Percentiles rank a stretch among this genome's conserved stretches.
These are phyloP conservation scores for Mucor sp. DNA, from an alignment of 371 early-diverging fungal species.

Conservation along the genomic window DNA sequence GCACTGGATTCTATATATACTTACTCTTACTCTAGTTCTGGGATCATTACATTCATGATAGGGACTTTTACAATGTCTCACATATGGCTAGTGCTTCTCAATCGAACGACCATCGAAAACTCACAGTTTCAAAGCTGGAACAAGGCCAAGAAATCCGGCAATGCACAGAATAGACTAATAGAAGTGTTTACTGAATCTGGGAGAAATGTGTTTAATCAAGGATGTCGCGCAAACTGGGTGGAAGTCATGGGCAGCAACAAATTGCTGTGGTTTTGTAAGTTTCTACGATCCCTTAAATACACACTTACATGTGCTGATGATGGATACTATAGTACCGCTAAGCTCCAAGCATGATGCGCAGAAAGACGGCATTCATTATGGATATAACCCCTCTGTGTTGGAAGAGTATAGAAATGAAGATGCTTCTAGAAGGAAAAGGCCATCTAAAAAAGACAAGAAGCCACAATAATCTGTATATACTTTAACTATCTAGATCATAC, in stretches of 20 bases:
- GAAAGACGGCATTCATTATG: constrained; percentile 22
- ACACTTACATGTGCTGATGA: background rate
- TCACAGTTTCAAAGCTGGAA: constrained; percentile 33
- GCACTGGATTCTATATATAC: background rate
- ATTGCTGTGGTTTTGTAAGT: constrained; percentile 39
- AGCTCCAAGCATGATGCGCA: background rate
- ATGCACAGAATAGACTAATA: constrained; percentile 5
- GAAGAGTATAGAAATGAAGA: constrained; percentile 21
- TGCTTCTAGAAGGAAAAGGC: background rate
- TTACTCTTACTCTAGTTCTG: constrained; percentile 11
- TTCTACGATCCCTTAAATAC: background rate
- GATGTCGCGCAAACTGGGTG: constrained; percentile 32
- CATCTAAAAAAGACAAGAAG: background rate
- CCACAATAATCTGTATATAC: background rate
- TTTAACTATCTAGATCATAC: background rate
- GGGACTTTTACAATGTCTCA: constrained; percentile 48
- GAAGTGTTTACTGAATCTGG: constrained; percentile 31
- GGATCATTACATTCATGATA: constrained; percentile 33
- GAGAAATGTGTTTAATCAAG: constrained; percentile 44
- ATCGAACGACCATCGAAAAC: constrained; percentile 58
- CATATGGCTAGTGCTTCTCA: constrained; percentile 42
- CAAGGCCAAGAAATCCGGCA: constrained; percentile 9
- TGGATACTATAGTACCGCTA: constrained; percentile 16
- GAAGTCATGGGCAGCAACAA: constrained; percentile 35
- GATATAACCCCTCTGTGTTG: constrained; percentile 9